Percentiles rank a stretch among this genome's conserved stretches.
Conservation (phyloP, 441 rosid species). For the Dalechampia spathulata region DNA sequence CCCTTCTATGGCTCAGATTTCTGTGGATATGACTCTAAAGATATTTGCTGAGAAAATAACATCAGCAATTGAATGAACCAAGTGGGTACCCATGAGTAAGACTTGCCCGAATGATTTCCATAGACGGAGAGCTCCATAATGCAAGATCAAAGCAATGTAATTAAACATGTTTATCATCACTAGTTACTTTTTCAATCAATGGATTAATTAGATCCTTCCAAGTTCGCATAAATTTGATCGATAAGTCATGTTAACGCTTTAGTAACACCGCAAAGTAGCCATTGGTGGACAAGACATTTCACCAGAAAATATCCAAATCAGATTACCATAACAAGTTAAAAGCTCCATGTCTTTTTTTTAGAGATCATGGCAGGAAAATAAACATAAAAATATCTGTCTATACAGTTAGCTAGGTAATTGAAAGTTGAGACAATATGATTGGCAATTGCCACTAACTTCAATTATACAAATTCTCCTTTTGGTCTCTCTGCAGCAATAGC, state of each 20-base stretch:
- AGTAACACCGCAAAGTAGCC: background rate
- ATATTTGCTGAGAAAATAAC: background rate
- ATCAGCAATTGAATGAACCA: background rate
- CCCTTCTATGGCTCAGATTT: conserved; percentile 8
- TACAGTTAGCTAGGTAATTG: conserved; percentile 34
- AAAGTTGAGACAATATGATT: conserved; percentile 37
- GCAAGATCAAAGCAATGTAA: background rate
- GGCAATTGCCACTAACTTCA: conserved; percentile 31
- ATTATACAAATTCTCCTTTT: conserved; percentile 32
- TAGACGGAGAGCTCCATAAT: background rate
- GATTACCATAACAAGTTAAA: background rate
- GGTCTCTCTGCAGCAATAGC: conserved; percentile 29
- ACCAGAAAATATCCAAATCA: background rate
- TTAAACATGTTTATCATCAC: background rate
- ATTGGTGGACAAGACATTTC: conserved; percentile 6
- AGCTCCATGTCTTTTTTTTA: background rate
- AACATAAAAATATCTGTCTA: conserved; percentile 16
- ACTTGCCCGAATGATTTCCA: background rate
- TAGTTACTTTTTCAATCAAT: background rate
- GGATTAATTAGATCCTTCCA: background rate
- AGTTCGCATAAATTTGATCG: background rate
- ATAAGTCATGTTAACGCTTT: background rate
- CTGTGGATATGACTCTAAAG: conserved; percentile 8
- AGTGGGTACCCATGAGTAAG: background rate
- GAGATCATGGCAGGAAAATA: background rate